Evolutionary conservation across 306 rosid species (phyloP), one percentile per base, ranked within the genome.

Genomic region (Prunus fruticosa): DNA sequence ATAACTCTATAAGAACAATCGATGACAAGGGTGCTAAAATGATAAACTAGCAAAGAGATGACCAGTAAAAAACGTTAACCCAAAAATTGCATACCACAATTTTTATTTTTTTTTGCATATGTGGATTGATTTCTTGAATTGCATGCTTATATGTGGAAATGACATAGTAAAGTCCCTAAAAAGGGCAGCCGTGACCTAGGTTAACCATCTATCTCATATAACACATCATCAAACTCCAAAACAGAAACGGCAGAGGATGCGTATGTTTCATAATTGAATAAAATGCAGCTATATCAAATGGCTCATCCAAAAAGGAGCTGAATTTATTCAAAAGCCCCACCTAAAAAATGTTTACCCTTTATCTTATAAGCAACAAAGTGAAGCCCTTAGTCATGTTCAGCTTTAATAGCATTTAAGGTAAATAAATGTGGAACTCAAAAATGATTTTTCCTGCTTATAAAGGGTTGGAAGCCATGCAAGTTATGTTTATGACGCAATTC

Each of bases 371-470:
- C 30, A 20, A 34, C 74, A 16, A 67, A 68, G 20, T 67, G 18
- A 68, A n/a, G 64, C 49, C 63, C 27, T 3, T 23, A 52, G 32
- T 51, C 16, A 20, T 69, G 74, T 69, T 71, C 75, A 70, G 15
- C n/a, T 62, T 27, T 27, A 62, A 13, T 28, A 62, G 67, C 3
- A 12, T 56, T 52, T 62, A 62, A 27, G 8, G 67, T 14, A 27
- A 62, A 27, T 5, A 64, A 64, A 64, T 14, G 8, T 5, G 41
- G 20, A 49, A 50, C 66, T 72, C 4, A 72, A 52, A 54, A 38
- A 8, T 20, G 34, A 38, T 38, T 56, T 61, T 63, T 63, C 67
- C 67, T 32, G 49, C n/a, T 56, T 50, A n/a, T 54, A 15, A 54
- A 34, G 64, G 22, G 49, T 32, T 18, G 32, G 16, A 71, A 25